Base-by-base conservation (phyloP, 352 stramenopile genomes). In the Halophytophthora polymorphica region DNA sequence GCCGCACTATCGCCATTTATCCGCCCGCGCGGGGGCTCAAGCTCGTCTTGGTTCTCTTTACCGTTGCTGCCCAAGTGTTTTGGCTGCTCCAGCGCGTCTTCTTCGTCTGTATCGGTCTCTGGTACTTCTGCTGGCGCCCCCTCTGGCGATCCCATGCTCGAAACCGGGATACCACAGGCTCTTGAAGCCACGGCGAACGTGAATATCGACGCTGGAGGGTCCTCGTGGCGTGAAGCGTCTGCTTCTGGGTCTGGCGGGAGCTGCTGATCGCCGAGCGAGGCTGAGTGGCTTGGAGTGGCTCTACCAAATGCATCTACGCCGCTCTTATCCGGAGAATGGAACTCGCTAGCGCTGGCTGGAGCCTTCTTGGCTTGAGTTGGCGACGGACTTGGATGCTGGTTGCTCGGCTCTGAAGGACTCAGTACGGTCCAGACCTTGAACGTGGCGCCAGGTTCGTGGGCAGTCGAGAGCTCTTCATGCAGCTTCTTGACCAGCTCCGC, bases 401-500 rank as follows among this genome's bases (percentile, higher is more conserved):
- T 64, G 25, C 15, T 19, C 11, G 13, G 15, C 35, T 23, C 56
- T 17, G 22, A 50, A 2, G 19, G 11, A 19, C 53, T 45, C 18
- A 64, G 6, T 17, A 87, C 53, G 18, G 63, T 70, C 69, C 73
- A 78, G 10, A 79, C 55, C 1, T 46, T 69, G 42, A 81, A 88
- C 28, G n/a, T 49, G 5, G 66, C 61, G n/a, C 46, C 60, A 7
- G 15, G 29, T 2, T 46, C 48, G 21, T 40, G 43, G 14, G 78
- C 39, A 4, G 50, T 29, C 17, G 61, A 52, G 2, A 84, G 45
- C 28, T 90, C 75, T 1, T 86, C 71, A n/a, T 61, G 45, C 53
- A 88, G 46, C 17, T 75, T 87, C 46, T 64, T 73, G 8, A 78
- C 33, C 18, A 91, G 41, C 25, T 83, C 74, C 1, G 38, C 19